Conservation (phyloP, 495 filamentous ascomycete genomes). For the Aspergillus heteromorphus region DNA sequence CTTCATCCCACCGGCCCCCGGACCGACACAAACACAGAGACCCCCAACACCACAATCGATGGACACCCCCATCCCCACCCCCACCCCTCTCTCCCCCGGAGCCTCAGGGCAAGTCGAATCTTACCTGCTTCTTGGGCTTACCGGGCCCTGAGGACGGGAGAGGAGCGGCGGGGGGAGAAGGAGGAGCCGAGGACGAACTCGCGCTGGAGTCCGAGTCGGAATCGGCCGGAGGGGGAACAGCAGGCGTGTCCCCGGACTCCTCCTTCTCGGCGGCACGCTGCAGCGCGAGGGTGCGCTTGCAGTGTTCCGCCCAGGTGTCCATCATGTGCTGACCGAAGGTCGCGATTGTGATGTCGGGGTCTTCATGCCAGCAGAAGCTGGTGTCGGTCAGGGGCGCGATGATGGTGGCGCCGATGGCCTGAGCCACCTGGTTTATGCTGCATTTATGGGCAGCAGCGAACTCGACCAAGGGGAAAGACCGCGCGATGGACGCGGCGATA, state of each 20-base stretch:
- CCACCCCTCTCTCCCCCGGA: not conserved
- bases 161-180: not conserved
- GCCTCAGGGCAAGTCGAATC: not conserved
- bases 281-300: not conserved
- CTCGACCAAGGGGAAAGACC: constrained; percentile 14
- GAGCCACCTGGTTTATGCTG: constrained; percentile 4
- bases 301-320: constrained; percentile 7
- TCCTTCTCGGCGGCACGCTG: not conserved
- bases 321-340: constrained; percentile 14
- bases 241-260: not conserved
- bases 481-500: constrained; percentile 11
- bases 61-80: not conserved
- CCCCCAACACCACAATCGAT: too few species aligned
- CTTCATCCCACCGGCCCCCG: too few species aligned
- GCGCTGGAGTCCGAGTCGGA: not conserved
- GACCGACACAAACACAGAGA: too few species aligned
- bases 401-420: constrained; percentile 16
- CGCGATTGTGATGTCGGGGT: constrained; percentile 4
- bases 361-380: not conserved
- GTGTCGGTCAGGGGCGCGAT: constrained; percentile 13
- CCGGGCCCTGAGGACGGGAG: not conserved
- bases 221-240: not conserved
- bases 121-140: not conserved
- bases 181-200: too few species aligned
- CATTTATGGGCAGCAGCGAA: constrained; percentile 19